phyloP scores from a whole-genome alignment of 148 eudicot genomes.

The Vaccinium macrocarpon region DNA sequence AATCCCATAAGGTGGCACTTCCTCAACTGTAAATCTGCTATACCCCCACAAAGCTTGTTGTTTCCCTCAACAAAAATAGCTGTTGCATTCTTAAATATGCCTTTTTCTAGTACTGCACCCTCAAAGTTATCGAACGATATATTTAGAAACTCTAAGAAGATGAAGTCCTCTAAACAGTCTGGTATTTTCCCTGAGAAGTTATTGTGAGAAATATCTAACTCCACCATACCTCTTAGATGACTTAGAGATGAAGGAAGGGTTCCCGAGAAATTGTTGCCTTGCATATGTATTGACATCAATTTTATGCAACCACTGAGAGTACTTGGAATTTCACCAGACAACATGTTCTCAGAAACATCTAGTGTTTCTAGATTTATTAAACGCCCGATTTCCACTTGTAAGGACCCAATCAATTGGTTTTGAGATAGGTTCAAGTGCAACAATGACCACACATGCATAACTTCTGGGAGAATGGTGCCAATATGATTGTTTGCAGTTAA shows the following conservation, averaged over 20 bases:
- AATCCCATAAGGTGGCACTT: background rate
- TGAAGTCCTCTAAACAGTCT: background rate
- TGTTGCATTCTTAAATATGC: no score
- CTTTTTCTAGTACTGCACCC: no score
- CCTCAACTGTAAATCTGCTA: conserved; percentile 20
- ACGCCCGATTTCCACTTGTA: background rate
- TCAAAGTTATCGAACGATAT: no score
- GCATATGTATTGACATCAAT: background rate
- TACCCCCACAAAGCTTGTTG: conserved; percentile 33
- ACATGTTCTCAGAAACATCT: background rate
- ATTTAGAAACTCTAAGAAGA: background rate
- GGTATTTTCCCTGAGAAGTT: conserved; percentile 12
- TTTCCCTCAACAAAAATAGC: no score
- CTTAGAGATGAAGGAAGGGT: background rate
- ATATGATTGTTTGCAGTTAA: background rate
- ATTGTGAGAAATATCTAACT: conserved; percentile 1
- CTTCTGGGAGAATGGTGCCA: background rate
- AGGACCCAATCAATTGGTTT: background rate
- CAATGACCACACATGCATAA: background rate
- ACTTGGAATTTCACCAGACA: background rate
- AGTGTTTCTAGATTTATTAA: background rate
- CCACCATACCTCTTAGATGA: background rate
- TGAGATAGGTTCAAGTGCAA: background rate
- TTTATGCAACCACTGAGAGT: background rate
- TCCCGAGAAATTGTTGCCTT: background rate